Evolutionary conservation across 2,329 filamentous ascomycete species (phyloP).

Genomic region (Ascochyta rabiei): DNA sequence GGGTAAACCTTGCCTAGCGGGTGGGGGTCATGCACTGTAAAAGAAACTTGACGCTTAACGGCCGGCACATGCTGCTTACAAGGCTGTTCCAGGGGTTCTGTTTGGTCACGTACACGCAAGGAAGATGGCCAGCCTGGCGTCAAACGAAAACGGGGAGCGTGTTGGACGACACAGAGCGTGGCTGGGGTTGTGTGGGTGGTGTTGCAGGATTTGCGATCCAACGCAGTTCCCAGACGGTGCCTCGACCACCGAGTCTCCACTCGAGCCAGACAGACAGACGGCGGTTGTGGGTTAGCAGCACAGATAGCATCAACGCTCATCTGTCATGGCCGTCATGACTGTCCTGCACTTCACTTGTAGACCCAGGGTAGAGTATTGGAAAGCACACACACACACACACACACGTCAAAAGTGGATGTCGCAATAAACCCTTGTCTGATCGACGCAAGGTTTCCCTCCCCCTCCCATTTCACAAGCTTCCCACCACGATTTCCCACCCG

Average conservation of each 20-base stretch:
- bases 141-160: constrained; percentile 12
- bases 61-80: not conserved
- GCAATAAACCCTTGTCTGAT: constrained; percentile 18
- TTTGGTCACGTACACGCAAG: not conserved
- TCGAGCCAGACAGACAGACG: not conserved
- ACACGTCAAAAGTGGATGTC: constrained; percentile 9
- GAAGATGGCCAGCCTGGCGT: not conserved
- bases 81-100: not conserved
- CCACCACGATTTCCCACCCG: not conserved
- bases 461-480: constrained; percentile 8
- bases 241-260: not conserved
- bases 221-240: not conserved
- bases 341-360: not conserved
- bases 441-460: constrained; percentile 3
- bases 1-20: too few species aligned
- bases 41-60: not conserved
- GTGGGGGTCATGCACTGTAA: too few species aligned
- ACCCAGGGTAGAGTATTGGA: not conserved
- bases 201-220: constrained; percentile 15
- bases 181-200: constrained; percentile 5
- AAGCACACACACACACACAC: not conserved
- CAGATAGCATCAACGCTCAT: not conserved
- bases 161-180: not conserved
- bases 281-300: too few species aligned
- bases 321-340: constrained; percentile 9